Evolutionary conservation across 495 filamentous ascomycete genomes (phyloP).

Genomic region (Acidiella bohemica): DNA sequence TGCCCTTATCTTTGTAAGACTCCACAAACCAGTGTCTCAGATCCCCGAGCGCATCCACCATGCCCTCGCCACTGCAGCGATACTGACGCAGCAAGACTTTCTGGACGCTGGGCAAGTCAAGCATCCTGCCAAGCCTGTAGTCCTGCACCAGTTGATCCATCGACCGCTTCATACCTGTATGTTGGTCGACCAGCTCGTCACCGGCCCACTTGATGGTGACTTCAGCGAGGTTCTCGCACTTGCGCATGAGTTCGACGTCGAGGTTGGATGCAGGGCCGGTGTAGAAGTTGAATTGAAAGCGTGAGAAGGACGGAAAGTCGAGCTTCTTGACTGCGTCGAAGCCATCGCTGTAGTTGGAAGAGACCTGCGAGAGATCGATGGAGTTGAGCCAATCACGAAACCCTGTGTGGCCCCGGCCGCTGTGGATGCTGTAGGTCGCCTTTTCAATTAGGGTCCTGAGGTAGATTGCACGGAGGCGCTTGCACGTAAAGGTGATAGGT

Average conservation of each 20-base stretch:
- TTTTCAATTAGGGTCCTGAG: background rate
- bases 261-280: background rate
- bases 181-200: background rate
- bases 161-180: background rate
- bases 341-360: background rate
- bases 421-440: slow-evolving; percentile 4
- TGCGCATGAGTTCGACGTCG: slow-evolving; percentile 2
- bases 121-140: background rate
- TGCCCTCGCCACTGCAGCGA: no score
- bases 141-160: background rate
- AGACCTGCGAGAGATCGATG: background rate
- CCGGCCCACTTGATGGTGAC: slow-evolving; percentile 3
- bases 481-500: background rate
- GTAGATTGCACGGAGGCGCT: background rate
- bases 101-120: no score
- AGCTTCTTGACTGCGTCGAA: slow-evolving; percentile 3
- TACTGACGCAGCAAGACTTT: no score
- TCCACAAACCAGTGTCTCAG: no score
- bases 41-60: no score
- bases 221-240: background rate
- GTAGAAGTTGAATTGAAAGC: background rate
- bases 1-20: no score
- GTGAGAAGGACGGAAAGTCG: slow-evolving; percentile 5
- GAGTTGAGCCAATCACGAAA: slow-evolving; percentile 1
- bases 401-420: background rate